Percentiles rank a stretch among this genome's conserved stretches.
These are phyloP conservation scores for Arthonia radiata DNA, from an alignment of 495 filamentous ascomycete species.

Conservation along the genomic window DNA sequence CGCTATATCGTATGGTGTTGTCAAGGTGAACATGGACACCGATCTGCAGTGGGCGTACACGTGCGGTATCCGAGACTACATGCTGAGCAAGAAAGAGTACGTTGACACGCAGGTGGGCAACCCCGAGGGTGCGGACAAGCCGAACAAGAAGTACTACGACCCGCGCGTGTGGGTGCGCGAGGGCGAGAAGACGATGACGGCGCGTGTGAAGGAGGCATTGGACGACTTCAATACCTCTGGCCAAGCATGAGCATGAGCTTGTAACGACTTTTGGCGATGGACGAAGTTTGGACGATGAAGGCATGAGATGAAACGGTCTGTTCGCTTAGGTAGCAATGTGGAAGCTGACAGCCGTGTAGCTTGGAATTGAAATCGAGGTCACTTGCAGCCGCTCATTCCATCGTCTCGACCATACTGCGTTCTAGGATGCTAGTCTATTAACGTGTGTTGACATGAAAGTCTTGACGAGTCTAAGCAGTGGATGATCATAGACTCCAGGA, in stretches of 20 bases:
- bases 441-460: too few species aligned
- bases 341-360: too few species aligned
- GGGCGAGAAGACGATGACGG: conserved; percentile 90
- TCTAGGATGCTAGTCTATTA: too few species aligned
- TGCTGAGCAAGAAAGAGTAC: conserved; percentile 89
- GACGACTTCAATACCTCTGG: conserved; percentile 77
- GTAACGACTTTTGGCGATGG: too few species aligned
- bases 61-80: conserved; percentile 73
- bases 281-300: too few species aligned
- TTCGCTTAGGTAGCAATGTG: too few species aligned
- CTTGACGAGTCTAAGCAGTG: too few species aligned
- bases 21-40: conserved; percentile 95
- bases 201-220: conserved; percentile 54
- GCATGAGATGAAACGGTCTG: too few species aligned
- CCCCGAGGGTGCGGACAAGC: conserved; percentile 85
- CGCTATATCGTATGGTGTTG: conserved; percentile 78
- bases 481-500: too few species aligned
- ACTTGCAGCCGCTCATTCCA: too few species aligned
- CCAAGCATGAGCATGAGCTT: conserved; percentile 37
- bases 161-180: conserved; percentile 53
- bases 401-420: too few species aligned
- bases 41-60: conserved; percentile 76
- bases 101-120: conserved; percentile 66
- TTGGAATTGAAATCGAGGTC: too few species aligned
- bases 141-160: conserved; percentile 87